Percentiles rank a stretch among this genome's conserved stretches.
These are phyloP conservation scores for Fusarium sulawesiense DNA, from an alignment of 2,329 filamentous ascomycete species.

Conservation along the genomic window DNA sequence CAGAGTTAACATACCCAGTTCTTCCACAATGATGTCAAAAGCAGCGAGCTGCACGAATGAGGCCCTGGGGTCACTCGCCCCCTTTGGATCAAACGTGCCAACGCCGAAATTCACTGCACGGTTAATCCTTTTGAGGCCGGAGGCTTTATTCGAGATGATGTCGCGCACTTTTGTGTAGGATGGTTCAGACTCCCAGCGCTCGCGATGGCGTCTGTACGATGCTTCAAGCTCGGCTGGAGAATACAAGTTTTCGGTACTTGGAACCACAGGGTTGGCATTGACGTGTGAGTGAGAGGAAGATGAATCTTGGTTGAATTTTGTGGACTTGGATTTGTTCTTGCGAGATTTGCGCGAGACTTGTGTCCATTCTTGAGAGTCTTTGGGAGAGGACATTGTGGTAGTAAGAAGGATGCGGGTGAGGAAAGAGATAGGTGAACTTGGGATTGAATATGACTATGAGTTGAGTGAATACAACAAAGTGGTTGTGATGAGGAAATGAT, in stretches of 20 bases:
- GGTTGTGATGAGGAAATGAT: not conserved
- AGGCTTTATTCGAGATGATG: slow-evolving; percentile 47
- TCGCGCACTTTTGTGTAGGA: slow-evolving; percentile 49
- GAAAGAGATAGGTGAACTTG: not conserved
- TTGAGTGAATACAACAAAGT: not conserved
- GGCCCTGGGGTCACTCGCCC: slow-evolving; percentile 59
- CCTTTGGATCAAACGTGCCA: slow-evolving; percentile 64
- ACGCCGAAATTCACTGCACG: slow-evolving; percentile 65
- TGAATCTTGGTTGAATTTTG: not conserved
- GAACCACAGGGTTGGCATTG: slow-evolving; percentile 13
- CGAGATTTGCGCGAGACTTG: slow-evolving; percentile 43
- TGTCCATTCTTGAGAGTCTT: slow-evolving; percentile 42
- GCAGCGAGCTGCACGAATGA: slow-evolving; percentile 65
- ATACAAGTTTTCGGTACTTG: slow-evolving; percentile 30
- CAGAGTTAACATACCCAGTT: slow-evolving; percentile 53
- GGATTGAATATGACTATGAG: not conserved
- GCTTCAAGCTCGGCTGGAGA: slow-evolving; percentile 46
- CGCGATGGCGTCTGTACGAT: slow-evolving; percentile 45
- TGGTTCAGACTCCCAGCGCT: slow-evolving; percentile 45
- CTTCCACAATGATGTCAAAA: slow-evolving; percentile 61
- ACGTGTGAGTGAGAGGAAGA: slow-evolving; percentile 2
- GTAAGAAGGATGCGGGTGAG: not conserved
- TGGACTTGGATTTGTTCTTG: slow-evolving; percentile 16
- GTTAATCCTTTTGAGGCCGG: slow-evolving; percentile 19
- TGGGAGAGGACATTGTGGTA: slow-evolving; percentile 26